Evolutionary conservation across 2,329 filamentous ascomycete species (phyloP).

Genomic region (Pestalotiopsis sp.): DNA sequence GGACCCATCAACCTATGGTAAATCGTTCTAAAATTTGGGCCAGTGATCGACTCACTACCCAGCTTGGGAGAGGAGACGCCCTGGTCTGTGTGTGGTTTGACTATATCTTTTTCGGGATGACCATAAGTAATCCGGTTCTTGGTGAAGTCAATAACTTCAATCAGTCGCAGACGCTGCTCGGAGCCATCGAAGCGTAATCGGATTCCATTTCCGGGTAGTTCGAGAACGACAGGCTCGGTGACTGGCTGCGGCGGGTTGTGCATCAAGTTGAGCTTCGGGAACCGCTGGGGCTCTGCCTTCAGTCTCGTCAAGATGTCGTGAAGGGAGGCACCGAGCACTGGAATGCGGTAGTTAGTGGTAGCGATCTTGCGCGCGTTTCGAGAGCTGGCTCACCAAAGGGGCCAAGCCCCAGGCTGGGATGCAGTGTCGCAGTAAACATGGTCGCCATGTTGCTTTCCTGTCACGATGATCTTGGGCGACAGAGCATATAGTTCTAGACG

Average conservation of each 20-base stretch:
- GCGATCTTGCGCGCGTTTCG: neutral
- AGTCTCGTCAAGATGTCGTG: slow-evolving; percentile 87
- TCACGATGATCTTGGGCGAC: neutral
- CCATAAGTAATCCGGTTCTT: slow-evolving; percentile 85
- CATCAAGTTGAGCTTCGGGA: slow-evolving; percentile 80
- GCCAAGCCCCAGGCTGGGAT: slow-evolving; percentile 32
- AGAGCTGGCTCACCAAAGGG: slow-evolving; percentile 29
- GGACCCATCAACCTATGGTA: slow-evolving; percentile 94
- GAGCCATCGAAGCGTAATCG: slow-evolving; percentile 91
- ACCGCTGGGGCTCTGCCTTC: slow-evolving; percentile 83
- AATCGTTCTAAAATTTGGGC: slow-evolving; percentile 83
- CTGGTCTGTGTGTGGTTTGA: slow-evolving; percentile 58
- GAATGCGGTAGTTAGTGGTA: neutral
- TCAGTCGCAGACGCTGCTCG: slow-evolving; percentile 86
- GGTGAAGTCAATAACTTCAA: slow-evolving; percentile 89
- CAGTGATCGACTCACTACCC: slow-evolving; percentile 41
- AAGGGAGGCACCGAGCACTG: slow-evolving; percentile 87
- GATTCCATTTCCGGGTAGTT: slow-evolving; percentile 82
- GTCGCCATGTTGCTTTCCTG: slow-evolving; percentile 27
- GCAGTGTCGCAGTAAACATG: slow-evolving; percentile 32
- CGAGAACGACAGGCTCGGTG: slow-evolving; percentile 72
- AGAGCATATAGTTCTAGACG: neutral
- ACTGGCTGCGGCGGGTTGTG: slow-evolving; percentile 80
- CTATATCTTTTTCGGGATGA: slow-evolving; percentile 63
- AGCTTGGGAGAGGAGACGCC: slow-evolving; percentile 27